A percentile compares a stretch with the other conserved stretches of the same genome.
Conservation (phyloP, 176 grass and related monocot genomes). For the Musa itinerans region DNA sequence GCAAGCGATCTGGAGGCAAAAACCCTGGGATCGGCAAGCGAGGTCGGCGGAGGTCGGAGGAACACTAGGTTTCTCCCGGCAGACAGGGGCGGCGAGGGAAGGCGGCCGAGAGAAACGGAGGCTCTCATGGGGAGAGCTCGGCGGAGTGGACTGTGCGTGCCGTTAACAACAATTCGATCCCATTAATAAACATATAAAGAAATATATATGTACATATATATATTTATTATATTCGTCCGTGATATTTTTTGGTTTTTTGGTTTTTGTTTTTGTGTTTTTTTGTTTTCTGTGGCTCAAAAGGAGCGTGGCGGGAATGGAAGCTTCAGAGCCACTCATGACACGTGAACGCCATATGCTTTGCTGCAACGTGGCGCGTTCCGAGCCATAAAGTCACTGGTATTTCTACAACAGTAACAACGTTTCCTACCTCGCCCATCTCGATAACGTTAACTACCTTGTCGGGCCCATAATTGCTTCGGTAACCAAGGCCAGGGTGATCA, state of each 20-base stretch:
- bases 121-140: constrained; percentile 32
- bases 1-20: constrained; percentile 7
- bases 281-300: background rate
- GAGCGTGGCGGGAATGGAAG: background rate
- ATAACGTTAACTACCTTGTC: too few species aligned
- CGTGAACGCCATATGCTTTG: background rate
- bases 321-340: background rate
- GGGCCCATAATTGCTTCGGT: too few species aligned
- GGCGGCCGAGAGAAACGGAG: constrained; percentile 34
- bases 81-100: constrained; percentile 16
- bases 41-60: constrained; percentile 13
- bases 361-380: too few species aligned
- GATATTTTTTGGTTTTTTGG: too few species aligned
- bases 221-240: too few species aligned
- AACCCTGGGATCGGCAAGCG: background rate
- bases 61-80: background rate
- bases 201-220: background rate
- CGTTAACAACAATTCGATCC: constrained; percentile 14
- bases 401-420: too few species aligned
- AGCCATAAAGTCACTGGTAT: too few species aligned
- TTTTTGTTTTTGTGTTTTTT: too few species aligned
- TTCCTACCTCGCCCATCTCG: too few species aligned
- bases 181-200: background rate
- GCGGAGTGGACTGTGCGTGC: constrained; percentile 27
- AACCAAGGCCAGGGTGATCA: too few species aligned